phyloP scores from a whole-genome alignment of 2,329 filamentous ascomycete genomes.

The Huntiella decipiens region DNA sequence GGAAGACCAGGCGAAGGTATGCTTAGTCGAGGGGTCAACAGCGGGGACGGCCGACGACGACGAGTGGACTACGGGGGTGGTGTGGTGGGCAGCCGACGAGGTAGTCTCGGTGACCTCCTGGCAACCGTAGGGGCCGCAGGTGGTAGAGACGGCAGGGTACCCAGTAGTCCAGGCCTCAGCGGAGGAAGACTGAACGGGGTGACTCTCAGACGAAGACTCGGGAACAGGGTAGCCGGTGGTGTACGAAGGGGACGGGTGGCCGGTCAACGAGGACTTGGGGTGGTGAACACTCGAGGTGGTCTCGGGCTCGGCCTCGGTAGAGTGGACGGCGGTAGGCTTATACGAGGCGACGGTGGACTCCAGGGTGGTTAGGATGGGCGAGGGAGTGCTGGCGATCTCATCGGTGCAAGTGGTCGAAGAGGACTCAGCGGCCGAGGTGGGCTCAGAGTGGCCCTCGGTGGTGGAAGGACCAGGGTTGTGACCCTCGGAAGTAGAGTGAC shows the following conservation, averaged over 20 bases:
- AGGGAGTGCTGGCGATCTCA: slow-evolving; percentile 3
- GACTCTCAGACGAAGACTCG: neutral
- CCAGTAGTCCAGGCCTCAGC: neutral
- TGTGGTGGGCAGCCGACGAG: neutral
- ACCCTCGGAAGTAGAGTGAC: neutral
- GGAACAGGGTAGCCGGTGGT: neutral
- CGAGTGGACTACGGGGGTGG: neutral
- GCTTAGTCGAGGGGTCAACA: neutral
- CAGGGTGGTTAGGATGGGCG: slow-evolving; percentile 6
- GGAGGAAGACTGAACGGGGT: neutral
- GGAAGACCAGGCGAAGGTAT: neutral
- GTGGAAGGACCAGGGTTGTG: slow-evolving; percentile 1
- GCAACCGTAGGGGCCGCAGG: slow-evolving; percentile 3
- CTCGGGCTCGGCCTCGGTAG: neutral
- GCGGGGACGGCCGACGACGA: neutral
- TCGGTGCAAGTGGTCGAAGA: neutral
- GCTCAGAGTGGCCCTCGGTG: neutral
- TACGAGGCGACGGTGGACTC: slow-evolving; percentile 6
- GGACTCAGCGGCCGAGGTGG: neutral
- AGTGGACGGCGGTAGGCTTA: neutral
- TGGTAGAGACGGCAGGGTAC: neutral
- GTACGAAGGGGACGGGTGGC: neutral
- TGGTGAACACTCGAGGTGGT: neutral
- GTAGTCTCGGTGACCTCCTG: neutral
- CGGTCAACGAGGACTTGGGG: neutral